These are phyloP conservation scores for Aspergillus quadrilineatus DNA, from an alignment of 2,329 filamentous ascomycete species.

Conservation along the genomic window DNA sequence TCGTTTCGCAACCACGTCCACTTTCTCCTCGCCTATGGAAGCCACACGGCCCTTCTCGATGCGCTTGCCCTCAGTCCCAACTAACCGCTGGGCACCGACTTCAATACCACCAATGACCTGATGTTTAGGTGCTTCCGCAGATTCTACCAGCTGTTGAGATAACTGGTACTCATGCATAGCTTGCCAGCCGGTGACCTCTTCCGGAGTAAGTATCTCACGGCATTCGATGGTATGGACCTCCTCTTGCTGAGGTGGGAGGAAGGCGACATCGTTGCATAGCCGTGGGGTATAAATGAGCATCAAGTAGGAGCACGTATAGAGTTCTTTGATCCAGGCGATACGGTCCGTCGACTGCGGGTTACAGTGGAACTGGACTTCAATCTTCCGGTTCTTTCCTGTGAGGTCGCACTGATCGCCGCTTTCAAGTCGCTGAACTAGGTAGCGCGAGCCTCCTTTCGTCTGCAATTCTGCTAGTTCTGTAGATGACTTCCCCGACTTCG, in stretches of 20 bases:
- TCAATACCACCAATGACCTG: constrained; percentile 58
- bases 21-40: constrained; percentile 50
- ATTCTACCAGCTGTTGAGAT: constrained; percentile 34
- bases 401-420: constrained; percentile 83
- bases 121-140: constrained; percentile 29
- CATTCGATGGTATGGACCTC: constrained; percentile 76
- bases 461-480: constrained; percentile 64
- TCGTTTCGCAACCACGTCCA: constrained; percentile 52
- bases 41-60: constrained; percentile 60
- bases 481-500: constrained; percentile 30
- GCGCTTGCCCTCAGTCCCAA: constrained; percentile 56
- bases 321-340: constrained; percentile 91
- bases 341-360: constrained; percentile 71
- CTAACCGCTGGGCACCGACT: constrained; percentile 57
- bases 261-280: constrained; percentile 82
- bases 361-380: constrained; percentile 79
- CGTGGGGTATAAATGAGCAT: constrained; percentile 91
- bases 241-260: constrained; percentile 75
- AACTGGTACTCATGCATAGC: constrained; percentile 36
- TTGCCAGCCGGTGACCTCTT: constrained; percentile 53
- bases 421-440: constrained; percentile 77
- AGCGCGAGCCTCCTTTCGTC: constrained; percentile 78
- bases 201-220: constrained; percentile 64
- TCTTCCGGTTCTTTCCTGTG: constrained; percentile 74
- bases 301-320: constrained; percentile 84